Base-by-base conservation (phyloP, 2,329 filamentous ascomycete genomes). In the Rutstroemia sp. region DNA sequence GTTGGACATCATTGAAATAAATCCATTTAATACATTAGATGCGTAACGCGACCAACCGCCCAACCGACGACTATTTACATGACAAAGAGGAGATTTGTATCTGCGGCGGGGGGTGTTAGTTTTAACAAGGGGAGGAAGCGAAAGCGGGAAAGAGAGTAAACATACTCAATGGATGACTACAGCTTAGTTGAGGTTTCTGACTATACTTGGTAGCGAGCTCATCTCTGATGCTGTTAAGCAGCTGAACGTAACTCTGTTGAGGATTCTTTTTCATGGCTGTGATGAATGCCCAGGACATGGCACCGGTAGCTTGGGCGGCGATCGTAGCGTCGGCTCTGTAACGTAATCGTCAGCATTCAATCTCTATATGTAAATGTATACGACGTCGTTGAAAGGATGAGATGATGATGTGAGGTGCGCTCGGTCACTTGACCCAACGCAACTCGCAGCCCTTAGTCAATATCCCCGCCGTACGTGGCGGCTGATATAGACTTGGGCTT, bases 241-340 rank as follows among this genome's bases (percentile, higher is more conserved):
- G 77, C 76, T 96, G 86, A 51, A 97, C 89, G 69, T 99, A 99
- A 74, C 88, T 96, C 76, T 97, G 94, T 70, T 95, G 87, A 0
- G 90, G 90, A 69, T 95, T 95, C 76, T 92, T 90, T 78, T 88
- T 92, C 68, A 97, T 80, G 19, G 92, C 87, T 1, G 81, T 84
- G 71, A 99, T 94, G 72, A 99, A 99, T 2, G 94, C 94, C 84
- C 88, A 96, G 3, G 91, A 96, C 94, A 99, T 97, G 72, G 94
- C 94, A 55, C 94, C 94, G 0, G 94, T 99, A 37, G 94, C 92
- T 74, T 96, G 81, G 56, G 89, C 60, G 44, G 67, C 83, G 63
- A 97, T 96, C 27, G 84, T 88, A 12, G 94, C 92, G 71, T 99
- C 94, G 73, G 90, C 88, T 58, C 91, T 95, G 65, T 55, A 49